Evolutionary conservation across 2,329 filamentous ascomycete genomes (phyloP).

Genomic region (Stemphylium beticola): DNA sequence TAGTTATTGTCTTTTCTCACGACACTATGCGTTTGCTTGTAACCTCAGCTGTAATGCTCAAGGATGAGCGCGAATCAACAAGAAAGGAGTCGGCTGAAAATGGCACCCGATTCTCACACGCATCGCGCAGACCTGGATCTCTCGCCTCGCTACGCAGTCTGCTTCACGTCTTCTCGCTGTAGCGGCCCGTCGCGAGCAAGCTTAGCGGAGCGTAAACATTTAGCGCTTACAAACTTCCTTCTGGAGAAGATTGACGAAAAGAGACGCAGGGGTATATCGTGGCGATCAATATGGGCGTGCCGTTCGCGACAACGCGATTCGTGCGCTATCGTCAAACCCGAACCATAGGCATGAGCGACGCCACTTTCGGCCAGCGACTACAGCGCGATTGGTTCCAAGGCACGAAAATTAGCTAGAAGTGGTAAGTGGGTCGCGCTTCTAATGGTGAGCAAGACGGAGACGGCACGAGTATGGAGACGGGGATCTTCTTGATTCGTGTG

Average conservation of each 20-base stretch:
- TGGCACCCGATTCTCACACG: background rate
- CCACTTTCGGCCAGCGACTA: constrained; percentile 12
- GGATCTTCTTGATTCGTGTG: constrained; percentile 18
- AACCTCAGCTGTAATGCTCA: too few species aligned
- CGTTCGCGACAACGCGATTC: constrained; percentile 12
- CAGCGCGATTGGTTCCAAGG: constrained; percentile 14
- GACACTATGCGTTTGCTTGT: too few species aligned
- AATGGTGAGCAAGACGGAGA: constrained; percentile 17
- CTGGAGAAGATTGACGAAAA: constrained; percentile 1
- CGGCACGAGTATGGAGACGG: constrained; percentile 7
- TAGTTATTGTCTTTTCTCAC: too few species aligned
- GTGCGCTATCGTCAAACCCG: background rate
- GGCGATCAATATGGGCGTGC: constrained; percentile 1
- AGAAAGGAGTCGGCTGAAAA: too few species aligned
- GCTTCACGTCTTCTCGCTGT: background rate
- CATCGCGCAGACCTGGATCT: background rate
- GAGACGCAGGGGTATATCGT: constrained; percentile 2
- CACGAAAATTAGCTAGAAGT: constrained; percentile 12
- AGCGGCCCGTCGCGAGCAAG: background rate
- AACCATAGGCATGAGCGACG: constrained; percentile 6
- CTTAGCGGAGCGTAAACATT: background rate
- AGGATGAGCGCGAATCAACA: too few species aligned
- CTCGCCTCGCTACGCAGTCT: background rate
- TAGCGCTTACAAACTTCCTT: background rate
- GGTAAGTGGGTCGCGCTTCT: constrained; percentile 16